These are phyloP conservation scores for Cladophialophora bantiana DNA, from an alignment of 2,329 filamentous ascomycete genomes.

Conservation along the genomic window DNA sequence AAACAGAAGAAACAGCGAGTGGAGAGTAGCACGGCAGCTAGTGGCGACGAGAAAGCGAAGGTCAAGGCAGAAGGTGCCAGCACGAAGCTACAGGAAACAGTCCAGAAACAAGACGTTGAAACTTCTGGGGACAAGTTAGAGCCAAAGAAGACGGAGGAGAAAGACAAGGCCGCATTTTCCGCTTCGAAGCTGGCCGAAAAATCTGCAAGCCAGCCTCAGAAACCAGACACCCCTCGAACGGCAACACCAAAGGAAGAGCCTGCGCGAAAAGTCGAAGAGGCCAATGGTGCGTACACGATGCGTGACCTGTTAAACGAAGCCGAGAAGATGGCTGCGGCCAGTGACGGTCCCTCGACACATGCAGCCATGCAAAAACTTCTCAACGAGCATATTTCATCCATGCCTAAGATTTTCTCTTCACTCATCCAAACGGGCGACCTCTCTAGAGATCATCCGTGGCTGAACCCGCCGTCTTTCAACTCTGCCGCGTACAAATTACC, in stretches of 20 bases:
- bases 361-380: slow-evolving; percentile 32
- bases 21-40: slow-evolving; percentile 25
- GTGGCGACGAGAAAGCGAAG: slow-evolving; percentile 23
- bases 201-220: slow-evolving; percentile 7
- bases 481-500: slow-evolving; percentile 39
- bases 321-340: slow-evolving; percentile 21
- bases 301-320: slow-evolving; percentile 38
- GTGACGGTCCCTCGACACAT: slow-evolving; percentile 27
- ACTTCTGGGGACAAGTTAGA: background rate
- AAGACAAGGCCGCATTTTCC: slow-evolving; percentile 10
- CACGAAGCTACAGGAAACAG: slow-evolving; percentile 8
- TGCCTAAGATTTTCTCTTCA: slow-evolving; percentile 36
- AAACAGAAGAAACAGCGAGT: slow-evolving; percentile 55
- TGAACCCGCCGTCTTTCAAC: slow-evolving; percentile 46
- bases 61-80: background rate
- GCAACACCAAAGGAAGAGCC: slow-evolving; percentile 26
- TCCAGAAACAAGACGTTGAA: slow-evolving; percentile 7
- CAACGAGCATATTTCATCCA: slow-evolving; percentile 33
- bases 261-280: slow-evolving; percentile 18
- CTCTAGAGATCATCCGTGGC: slow-evolving; percentile 51
- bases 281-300: slow-evolving; percentile 32
- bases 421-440: slow-evolving; percentile 38
- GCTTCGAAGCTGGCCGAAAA: slow-evolving; percentile 10
- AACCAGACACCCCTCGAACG: slow-evolving; percentile 19
- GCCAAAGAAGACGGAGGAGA: slow-evolving; percentile 9